Conservation (phyloP, 2,329 filamentous ascomycete species). For the Elsinoe necatrix region DNA sequence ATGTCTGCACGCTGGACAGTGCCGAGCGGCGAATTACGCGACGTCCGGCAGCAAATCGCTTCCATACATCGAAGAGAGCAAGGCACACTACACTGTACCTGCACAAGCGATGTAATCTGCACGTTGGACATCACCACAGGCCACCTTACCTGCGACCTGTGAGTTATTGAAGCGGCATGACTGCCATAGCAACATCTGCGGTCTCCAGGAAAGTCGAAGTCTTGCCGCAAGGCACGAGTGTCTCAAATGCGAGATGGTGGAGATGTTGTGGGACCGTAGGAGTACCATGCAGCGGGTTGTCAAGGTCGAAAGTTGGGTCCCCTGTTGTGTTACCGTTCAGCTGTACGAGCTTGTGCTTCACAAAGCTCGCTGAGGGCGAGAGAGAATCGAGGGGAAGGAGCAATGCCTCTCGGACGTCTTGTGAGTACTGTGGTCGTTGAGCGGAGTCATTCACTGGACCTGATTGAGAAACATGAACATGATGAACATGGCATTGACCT, state of each 20-base stretch:
- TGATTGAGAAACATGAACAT: no score
- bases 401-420: no score
- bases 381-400: neutral
- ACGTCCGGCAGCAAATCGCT: no score
- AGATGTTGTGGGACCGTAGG: neutral
- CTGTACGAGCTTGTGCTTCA: neutral
- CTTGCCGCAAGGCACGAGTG: neutral
- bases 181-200: conserved; percentile 1
- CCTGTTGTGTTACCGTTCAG: neutral
- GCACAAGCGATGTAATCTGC: no score
- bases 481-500: neutral
- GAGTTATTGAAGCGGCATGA: neutral
- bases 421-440: no score
- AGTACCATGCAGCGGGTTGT: conserved; percentile 8
- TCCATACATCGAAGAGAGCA: no score
- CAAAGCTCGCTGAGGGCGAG: neutral
- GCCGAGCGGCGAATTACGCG: no score
- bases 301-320: conserved; percentile 10
- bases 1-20: no score
- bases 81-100: no score
- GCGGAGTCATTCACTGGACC: no score
- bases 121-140: no score
- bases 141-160: neutral
- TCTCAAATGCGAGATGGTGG: neutral
- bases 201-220: neutral